Conservation (phyloP, 148 eudicot species). For the Limonium bicolor region DNA sequence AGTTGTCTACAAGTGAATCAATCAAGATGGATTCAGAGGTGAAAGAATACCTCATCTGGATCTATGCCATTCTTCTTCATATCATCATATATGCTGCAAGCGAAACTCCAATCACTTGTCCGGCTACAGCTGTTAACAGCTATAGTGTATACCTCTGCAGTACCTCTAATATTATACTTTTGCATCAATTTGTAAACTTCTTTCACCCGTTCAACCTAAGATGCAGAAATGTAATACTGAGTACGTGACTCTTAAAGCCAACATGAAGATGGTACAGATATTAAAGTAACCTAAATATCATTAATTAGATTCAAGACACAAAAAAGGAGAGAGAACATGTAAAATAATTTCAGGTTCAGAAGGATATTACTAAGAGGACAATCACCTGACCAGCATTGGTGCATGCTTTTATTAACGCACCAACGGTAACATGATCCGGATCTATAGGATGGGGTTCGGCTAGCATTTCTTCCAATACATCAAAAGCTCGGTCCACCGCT, state of each 20-base stretch:
- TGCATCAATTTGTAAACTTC: conserved; percentile 70
- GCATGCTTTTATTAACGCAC: conserved; percentile 92
- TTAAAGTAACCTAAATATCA: neutral
- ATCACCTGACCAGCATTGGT: conserved; percentile 79
- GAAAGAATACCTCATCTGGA: conserved; percentile 73
- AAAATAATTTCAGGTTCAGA: neutral
- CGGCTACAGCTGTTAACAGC: conserved; percentile 84
- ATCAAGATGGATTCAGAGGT: conserved; percentile 2
- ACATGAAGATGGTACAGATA: neutral
- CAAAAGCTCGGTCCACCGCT: conserved; percentile 97
- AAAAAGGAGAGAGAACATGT: neutral
- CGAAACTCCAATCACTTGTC: conserved; percentile 89
- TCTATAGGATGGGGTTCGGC: conserved; percentile 61
- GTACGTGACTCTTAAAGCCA: neutral
- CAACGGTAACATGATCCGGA: conserved; percentile 92
- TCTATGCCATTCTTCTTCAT: conserved; percentile 69
- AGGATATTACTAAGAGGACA: neutral
- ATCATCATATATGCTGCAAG: conserved; percentile 67
- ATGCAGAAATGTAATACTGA: neutral
- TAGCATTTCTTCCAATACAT: conserved; percentile 82
- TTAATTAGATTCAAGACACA: neutral
- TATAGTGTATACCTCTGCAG: conserved; percentile 91
- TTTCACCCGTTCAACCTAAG: conserved; percentile 66
- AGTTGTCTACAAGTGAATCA: too few species aligned
- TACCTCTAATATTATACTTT: conserved; percentile 60